Percentiles rank a stretch among this genome's conserved stretches.
phyloP scores from a whole-genome alignment of 2,329 filamentous ascomycete species.

The Cordyceps militaris region DNA sequence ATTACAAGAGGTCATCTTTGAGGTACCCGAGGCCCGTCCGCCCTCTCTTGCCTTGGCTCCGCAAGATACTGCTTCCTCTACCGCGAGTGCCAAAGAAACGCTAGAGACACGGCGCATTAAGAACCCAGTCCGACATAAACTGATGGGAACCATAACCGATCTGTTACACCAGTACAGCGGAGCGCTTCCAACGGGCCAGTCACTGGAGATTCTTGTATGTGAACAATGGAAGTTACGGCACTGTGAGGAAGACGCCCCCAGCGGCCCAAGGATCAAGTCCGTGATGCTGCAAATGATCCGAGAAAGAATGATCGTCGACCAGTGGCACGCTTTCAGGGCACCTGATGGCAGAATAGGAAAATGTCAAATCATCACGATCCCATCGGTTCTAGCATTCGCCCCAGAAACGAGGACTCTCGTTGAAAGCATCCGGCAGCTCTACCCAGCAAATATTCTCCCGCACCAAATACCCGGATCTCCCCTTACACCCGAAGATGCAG shows the following conservation, averaged over 20 bases:
- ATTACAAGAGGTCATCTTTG: neutral
- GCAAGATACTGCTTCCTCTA: neutral
- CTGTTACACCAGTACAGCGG: conserved; percentile 30
- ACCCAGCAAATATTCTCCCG: conserved; percentile 25
- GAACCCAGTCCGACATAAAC: neutral
- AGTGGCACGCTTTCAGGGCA: conserved; percentile 38
- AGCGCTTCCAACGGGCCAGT: conserved; percentile 43
- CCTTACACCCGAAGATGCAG: neutral
- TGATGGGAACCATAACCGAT: conserved; percentile 22
- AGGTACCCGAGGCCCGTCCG: neutral
- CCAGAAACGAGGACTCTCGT: conserved; percentile 36
- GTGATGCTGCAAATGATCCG: conserved; percentile 33
- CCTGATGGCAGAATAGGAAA: conserved; percentile 36
- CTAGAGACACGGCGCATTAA: neutral
- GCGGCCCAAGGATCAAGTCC: conserved; percentile 31
- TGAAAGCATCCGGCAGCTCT: conserved; percentile 39
- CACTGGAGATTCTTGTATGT: conserved; percentile 20
- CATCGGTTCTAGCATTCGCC: conserved; percentile 35
- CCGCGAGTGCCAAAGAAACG: neutral
- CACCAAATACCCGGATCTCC: conserved; percentile 7
- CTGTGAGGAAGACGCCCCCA: conserved; percentile 32
- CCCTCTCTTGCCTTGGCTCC: neutral
- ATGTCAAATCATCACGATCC: conserved; percentile 37
- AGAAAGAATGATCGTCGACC: conserved; percentile 29
- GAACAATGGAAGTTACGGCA: conserved; percentile 35